phyloP scores from a whole-genome alignment of 306 rosid genomes.

The Gleditsia sinensis region DNA sequence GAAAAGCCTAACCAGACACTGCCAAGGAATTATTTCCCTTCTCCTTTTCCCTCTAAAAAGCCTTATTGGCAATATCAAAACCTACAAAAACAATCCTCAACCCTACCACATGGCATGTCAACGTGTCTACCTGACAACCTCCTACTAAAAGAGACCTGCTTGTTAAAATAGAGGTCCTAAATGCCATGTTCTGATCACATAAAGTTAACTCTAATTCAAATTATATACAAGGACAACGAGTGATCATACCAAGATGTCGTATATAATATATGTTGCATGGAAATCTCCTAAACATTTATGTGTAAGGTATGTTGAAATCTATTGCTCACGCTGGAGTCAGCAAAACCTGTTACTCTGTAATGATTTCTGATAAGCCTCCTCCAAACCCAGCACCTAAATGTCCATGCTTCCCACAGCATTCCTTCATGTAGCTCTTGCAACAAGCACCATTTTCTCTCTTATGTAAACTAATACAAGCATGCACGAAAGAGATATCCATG shows the following conservation, averaged over 20 bases:
- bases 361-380: constrained; percentile 65
- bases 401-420: constrained; percentile 64
- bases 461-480: constrained; percentile 56
- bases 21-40: neutral
- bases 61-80: neutral
- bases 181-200: constrained; percentile 18
- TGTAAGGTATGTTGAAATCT: constrained; percentile 22
- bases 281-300: constrained; percentile 24
- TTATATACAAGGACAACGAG: constrained; percentile 21
- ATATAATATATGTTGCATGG: neutral
- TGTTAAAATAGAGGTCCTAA: constrained; percentile 30
- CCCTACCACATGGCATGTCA: neutral
- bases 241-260: neutral
- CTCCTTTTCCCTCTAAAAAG: neutral
- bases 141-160: constrained; percentile 4
- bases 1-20: neutral
- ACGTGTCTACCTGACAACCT: constrained; percentile 9
- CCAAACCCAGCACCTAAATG: constrained; percentile 49
- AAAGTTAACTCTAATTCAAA: neutral
- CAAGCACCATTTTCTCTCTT: constrained; percentile 70
- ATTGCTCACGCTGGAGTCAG: constrained; percentile 25
- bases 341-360: constrained; percentile 55
- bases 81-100: constrained; percentile 15
- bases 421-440: constrained; percentile 82
- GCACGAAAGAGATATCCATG: constrained; percentile 7